Evolutionary conservation across 2,329 filamentous ascomycete species (phyloP), one percentile per base, ranked within the genome.

Genomic region (Cercospora brassicicola): DNA sequence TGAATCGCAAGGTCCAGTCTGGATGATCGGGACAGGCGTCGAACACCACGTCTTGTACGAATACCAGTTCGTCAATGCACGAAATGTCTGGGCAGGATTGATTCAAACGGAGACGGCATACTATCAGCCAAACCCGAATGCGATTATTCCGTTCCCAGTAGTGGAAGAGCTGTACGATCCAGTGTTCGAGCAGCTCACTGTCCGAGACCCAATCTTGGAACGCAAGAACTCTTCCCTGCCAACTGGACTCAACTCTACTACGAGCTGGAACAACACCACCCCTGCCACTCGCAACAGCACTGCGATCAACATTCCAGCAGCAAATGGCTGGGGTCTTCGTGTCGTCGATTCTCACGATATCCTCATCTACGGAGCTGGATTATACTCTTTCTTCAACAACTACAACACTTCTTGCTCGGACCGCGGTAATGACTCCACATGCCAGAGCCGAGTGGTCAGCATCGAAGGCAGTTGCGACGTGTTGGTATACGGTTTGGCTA

Each of bases 1-100:
- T 73, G 92, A 96, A 81, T 91, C 93, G n/a, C 36, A 42, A n/a
- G 36, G 36, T 3, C 36, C 36, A 42, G 36, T 42, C 2, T 42
- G 36, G 36, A 42, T 42, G 36, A 42, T 42, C 15, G 36, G 36
- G 8, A 42, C 36, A 3, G 36, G 36, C 15, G 36, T 42, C 15
- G 36, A 42, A n/a, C 36, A 42, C 7, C 36, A 42, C 15, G 36
- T 42, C 3, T 3, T 42, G 36, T 42, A 42, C 15, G 36, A 42
- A 9, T 42, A 42, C 7, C 36, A 42, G n/a, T 42, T 42, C 15
- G 36, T 42, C 15, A 42, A 42, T 7, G 36, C 36, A 42, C n/a
- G 5, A 15, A 42, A 42, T 6, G 36, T n/a, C 15, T 42, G 36
- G 36, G 36, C 36, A 2, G 36, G 36, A n/a, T n/a, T 42, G 36